These are phyloP conservation scores for Suhomyces sp. DNA, from an alignment of 805 yeast species.

Conservation along the genomic window DNA sequence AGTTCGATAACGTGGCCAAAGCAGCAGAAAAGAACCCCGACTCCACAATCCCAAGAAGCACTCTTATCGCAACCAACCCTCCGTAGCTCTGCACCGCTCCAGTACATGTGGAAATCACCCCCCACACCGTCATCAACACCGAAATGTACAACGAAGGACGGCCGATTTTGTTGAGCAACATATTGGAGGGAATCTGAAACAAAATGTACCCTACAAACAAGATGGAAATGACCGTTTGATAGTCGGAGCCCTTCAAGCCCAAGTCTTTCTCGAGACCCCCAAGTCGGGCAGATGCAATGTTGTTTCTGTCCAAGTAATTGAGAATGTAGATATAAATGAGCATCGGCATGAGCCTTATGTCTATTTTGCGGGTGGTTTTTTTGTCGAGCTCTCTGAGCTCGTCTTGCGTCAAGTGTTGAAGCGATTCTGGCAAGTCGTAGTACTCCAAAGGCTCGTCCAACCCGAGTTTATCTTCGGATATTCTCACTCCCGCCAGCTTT, in stretches of 20 bases:
- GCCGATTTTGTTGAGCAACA: conserved; percentile 45
- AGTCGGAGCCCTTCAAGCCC: conserved; percentile 39
- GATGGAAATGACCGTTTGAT: conserved; percentile 51
- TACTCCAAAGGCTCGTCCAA: conserved; percentile 6
- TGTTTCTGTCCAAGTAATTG: conserved; percentile 51
- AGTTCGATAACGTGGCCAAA: conserved; percentile 48
- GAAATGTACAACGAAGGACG: conserved; percentile 52
- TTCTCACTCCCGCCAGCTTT: background rate
- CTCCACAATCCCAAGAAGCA: conserved; percentile 46
- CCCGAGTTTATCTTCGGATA: conserved; percentile 3
- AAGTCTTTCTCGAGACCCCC: conserved; percentile 48
- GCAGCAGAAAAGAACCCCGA: conserved; percentile 49
- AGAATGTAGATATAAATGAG: conserved; percentile 49
- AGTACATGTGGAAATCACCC: conserved; percentile 45
- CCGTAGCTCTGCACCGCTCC: conserved; percentile 45
- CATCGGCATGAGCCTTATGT: conserved; percentile 49
- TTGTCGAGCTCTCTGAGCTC: conserved; percentile 44
- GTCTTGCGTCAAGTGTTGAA: conserved; percentile 30
- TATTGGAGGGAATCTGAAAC: conserved; percentile 49
- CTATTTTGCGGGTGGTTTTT: conserved; percentile 46
- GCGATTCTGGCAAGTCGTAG: conserved; percentile 28
- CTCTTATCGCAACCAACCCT: conserved; percentile 45
- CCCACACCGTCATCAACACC: conserved; percentile 49
- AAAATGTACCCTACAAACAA: conserved; percentile 48
- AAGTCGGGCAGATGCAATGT: conserved; percentile 52